Base-by-base conservation (phyloP, 2,329 filamentous ascomycete species). In the Claviceps monticola region DNA sequence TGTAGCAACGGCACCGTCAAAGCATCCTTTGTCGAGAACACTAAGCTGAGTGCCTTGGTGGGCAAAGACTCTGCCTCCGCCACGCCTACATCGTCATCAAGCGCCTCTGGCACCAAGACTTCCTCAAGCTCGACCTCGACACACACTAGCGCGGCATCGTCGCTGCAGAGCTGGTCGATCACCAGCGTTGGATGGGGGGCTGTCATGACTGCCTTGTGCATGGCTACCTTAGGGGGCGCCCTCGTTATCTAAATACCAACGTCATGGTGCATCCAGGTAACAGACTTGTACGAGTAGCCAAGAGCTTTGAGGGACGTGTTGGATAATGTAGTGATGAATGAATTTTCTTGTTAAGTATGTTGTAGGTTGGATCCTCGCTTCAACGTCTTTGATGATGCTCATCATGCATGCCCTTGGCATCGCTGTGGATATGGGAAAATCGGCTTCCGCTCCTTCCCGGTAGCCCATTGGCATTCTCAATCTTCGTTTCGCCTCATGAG, bases 1-100 rank as follows among this genome's bases (percentile, higher is more conserved):
- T 71, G 68, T 63, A 64, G 56, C 23, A 71, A 71, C 60, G 60
- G 64, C 23, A 62, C 46, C 36, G 54, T 67, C 49, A 62, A 58
- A 36, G 63, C 55, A 29, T 63, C 55, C 51, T 65, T 67, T 55
- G 56, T 53, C 59, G 55, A 56, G 55, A 68, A 71, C 55, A 23
- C 57, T 19, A 57, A 61, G 41, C 66, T 71, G 29, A 58, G 62
- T 0, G 66, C 65, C 1, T 63, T 71, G 5, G 59, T 70, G 13
- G 55, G 55, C 55, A 54, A 56, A 43, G 46, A 53, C 21, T 43
- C 52, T 44, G 50, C 54, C 17, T 43, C 52, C 37, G 47, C 29
- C 21, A 39, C 48, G 11, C 2, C 52, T 21, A n/a, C 7, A 3
- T 26, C 52, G 26, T 23, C 52, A 13, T 21, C 50, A 4, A n/a